Conservation (phyloP, 164 flowering plant species). For the Vitis amurensis region DNA sequence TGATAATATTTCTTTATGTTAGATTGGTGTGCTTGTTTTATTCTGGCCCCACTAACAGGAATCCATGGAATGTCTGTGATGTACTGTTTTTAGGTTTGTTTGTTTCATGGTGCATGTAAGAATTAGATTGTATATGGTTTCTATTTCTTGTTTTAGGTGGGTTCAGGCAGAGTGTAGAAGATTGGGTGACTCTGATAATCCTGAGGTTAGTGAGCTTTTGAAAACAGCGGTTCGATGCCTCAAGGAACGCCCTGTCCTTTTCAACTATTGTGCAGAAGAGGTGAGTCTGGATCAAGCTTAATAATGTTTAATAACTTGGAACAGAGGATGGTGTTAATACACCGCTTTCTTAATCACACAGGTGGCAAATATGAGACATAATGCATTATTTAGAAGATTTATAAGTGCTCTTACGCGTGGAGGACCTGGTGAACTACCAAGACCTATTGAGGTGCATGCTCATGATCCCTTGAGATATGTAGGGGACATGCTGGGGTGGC, state of each 20-base stretch:
- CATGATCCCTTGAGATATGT: conserved; percentile 98
- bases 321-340: background rate
- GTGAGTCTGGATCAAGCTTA: conserved; percentile 32
- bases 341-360: conserved; percentile 20
- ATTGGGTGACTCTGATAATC: conserved; percentile 88
- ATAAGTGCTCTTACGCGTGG: conserved; percentile 99
- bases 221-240: conserved; percentile 89
- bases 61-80: background rate
- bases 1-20: no score
- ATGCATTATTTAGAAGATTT: conserved; percentile 93
- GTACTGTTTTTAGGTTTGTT: background rate
- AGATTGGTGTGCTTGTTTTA: no score
- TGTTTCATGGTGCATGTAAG: background rate
- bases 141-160: conserved; percentile 60
- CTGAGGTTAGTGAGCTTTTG: conserved; percentile 87
- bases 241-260: conserved; percentile 90
- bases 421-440: conserved; percentile 94
- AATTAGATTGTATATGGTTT: background rate
- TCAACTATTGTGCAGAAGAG: conserved; percentile 99
- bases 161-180: conserved; percentile 94
- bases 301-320: background rate
- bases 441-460: conserved; percentile 99
- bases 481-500: conserved; percentile 98
- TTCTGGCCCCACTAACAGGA: no score
- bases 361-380: conserved; percentile 99